Percentiles rank a stretch among this genome's conserved stretches.
phyloP scores from a whole-genome alignment of 371 early-diverging fungal species.

The Choanephora cucurbitarum region DNA sequence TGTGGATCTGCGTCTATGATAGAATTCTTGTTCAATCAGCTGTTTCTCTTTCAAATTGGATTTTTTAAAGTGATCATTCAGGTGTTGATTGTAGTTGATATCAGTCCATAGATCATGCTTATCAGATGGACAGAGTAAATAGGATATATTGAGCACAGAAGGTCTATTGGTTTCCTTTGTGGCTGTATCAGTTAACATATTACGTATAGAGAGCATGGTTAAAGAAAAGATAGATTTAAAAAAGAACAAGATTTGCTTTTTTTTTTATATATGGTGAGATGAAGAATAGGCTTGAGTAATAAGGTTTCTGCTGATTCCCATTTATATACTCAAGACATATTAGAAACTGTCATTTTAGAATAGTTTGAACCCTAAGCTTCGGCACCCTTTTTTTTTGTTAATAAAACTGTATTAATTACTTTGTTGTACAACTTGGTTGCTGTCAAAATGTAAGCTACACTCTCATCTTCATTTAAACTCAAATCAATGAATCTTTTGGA shows the following conservation, averaged over 20 bases:
- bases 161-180: not conserved
- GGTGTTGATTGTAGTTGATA: too few relatives aligned
- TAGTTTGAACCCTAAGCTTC: not conserved
- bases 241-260: not conserved
- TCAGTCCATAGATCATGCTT: not conserved
- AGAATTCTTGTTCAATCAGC: slow-evolving; percentile 12
- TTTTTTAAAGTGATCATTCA: slow-evolving; percentile 1
- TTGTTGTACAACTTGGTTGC: too few relatives aligned
- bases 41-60: slow-evolving; percentile 7
- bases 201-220: not conserved
- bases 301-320: not conserved
- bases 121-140: not conserved
- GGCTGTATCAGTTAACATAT: not conserved
- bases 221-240: not conserved
- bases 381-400: too few relatives aligned
- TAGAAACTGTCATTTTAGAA: slow-evolving; percentile 1
- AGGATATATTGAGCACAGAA: not conserved
- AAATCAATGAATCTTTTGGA: too few relatives aligned
- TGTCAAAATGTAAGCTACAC: too few relatives aligned
- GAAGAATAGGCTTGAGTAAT: not conserved
- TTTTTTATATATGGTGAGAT: not conserved
- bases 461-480: too few relatives aligned
- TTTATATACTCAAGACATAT: not conserved
- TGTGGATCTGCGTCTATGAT: not conserved
- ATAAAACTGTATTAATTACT: too few relatives aligned